Conservation (phyloP, 257 asterid genomes). For the Lycium ferocissimum region DNA sequence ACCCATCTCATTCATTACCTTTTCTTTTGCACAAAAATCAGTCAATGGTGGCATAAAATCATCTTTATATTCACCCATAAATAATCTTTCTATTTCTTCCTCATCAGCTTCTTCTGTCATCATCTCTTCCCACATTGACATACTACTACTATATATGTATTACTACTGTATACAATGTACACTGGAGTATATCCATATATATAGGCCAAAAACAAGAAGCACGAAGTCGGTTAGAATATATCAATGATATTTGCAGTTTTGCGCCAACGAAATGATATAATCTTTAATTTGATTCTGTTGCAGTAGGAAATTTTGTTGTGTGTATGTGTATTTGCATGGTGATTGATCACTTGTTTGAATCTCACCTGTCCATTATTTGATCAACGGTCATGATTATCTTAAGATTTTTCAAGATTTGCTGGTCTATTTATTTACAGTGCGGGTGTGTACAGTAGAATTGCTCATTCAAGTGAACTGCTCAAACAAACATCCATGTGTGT, state of each 20-base stretch:
- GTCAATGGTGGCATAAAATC: slow-evolving; percentile 55
- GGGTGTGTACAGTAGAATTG: background rate
- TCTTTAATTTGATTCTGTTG: background rate
- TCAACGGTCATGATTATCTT: background rate
- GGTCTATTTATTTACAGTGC: background rate
- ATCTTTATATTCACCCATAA: slow-evolving; percentile 61
- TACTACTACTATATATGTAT: background rate
- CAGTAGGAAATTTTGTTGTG: background rate
- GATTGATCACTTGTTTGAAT: background rate
- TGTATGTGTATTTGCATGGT: background rate
- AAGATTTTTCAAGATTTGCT: background rate
- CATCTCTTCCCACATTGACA: slow-evolving; percentile 27
- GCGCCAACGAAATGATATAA: background rate
- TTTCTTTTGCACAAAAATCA: slow-evolving; percentile 32
- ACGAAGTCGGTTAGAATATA: slow-evolving; percentile 42
- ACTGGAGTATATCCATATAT: background rate
- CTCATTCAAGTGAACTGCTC: background rate
- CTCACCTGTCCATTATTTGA: background rate
- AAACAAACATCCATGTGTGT: background rate
- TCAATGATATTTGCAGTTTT: background rate
- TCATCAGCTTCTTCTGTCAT: slow-evolving; percentile 36
- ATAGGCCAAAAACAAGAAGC: background rate
- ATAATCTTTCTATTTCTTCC: slow-evolving; percentile 50
- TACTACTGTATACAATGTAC: too few relatives aligned
- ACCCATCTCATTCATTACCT: slow-evolving; percentile 18